A percentile compares a stretch with the other conserved stretches of the same genome.
phyloP scores from a whole-genome alignment of 2,329 filamentous ascomycete species.

The Cytospora schulzeri region DNA sequence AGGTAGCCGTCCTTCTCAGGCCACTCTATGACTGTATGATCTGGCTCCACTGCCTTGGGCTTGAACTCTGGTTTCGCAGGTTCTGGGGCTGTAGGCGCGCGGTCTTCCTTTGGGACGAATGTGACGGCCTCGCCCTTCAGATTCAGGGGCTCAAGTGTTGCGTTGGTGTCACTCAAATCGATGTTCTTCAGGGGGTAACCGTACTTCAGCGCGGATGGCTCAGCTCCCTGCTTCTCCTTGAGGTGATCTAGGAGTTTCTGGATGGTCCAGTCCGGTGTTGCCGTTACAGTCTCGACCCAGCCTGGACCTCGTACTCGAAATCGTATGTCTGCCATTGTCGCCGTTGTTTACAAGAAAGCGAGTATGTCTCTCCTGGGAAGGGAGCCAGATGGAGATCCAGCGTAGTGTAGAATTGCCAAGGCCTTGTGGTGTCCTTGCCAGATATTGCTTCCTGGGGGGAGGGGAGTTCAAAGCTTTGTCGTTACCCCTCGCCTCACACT shows the following conservation, averaged over 20 bases:
- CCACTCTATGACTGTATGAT: constrained; percentile 52
- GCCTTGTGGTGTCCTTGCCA: neutral
- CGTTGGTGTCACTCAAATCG: constrained; percentile 53
- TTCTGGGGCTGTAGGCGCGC: constrained; percentile 22
- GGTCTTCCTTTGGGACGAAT: constrained; percentile 46
- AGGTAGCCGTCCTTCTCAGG: constrained; percentile 53
- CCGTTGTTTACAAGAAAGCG: neutral
- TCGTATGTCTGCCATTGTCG: constrained; percentile 55
- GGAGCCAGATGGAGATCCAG: neutral
- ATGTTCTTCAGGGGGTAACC: constrained; percentile 79
- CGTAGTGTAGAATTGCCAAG: neutral
- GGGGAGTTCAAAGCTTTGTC: neutral
- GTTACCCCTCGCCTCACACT: neutral
- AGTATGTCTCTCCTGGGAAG: neutral
- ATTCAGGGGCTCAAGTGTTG: constrained; percentile 51
- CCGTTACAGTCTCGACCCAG: constrained; percentile 69
- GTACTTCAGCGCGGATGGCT: constrained; percentile 75
- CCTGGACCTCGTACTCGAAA: constrained; percentile 75
- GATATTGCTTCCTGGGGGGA: neutral
- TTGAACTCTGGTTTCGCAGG: constrained; percentile 32
- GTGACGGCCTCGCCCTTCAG: constrained; percentile 55
- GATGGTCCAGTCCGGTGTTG: constrained; percentile 70
- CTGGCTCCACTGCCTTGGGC: constrained; percentile 41
- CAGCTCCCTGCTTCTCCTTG: constrained; percentile 63
- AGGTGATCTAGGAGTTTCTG: constrained; percentile 63